Conservation (phyloP, 1,284 basidiomycete genomes). For the Trichosporon faecale region DNA sequence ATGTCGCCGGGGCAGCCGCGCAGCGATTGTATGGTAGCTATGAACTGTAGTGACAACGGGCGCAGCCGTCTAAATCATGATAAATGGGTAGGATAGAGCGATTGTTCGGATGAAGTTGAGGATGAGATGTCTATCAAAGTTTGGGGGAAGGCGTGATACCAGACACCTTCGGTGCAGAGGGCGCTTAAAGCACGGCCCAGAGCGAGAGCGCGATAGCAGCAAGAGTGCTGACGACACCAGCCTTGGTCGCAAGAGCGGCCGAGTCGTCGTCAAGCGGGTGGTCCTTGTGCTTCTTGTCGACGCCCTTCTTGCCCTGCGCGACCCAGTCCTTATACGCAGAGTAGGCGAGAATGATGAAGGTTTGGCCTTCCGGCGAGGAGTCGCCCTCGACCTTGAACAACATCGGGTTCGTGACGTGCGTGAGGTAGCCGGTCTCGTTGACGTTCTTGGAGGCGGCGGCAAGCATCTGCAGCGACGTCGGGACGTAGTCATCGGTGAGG, state of each 20-base stretch:
- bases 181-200: constrained; percentile 4
- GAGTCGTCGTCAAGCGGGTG: constrained; percentile 25
- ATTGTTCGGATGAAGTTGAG: background rate
- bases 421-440: constrained; percentile 60
- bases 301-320: constrained; percentile 56
- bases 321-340: constrained; percentile 71
- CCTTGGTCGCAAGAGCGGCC: background rate
- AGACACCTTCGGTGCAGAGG: background rate
- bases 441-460: constrained; percentile 39
- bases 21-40: background rate
- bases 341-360: constrained; percentile 69
- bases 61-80: background rate
- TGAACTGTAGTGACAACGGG: background rate
- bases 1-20: background rate
- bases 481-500: constrained; percentile 45
- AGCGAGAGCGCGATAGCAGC: background rate
- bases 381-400: constrained; percentile 57
- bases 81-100: background rate
- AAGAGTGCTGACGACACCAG: background rate
- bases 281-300: constrained; percentile 34
- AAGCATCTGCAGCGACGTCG: constrained; percentile 37
- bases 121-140: background rate
- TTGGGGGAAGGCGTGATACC: background rate
- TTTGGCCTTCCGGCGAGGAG: constrained; percentile 62
- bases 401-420: constrained; percentile 68